Percentiles rank a stretch among this genome's conserved stretches.
Conservation (phyloP, 495 filamentous ascomycete species). For the Niebla homalea region DNA sequence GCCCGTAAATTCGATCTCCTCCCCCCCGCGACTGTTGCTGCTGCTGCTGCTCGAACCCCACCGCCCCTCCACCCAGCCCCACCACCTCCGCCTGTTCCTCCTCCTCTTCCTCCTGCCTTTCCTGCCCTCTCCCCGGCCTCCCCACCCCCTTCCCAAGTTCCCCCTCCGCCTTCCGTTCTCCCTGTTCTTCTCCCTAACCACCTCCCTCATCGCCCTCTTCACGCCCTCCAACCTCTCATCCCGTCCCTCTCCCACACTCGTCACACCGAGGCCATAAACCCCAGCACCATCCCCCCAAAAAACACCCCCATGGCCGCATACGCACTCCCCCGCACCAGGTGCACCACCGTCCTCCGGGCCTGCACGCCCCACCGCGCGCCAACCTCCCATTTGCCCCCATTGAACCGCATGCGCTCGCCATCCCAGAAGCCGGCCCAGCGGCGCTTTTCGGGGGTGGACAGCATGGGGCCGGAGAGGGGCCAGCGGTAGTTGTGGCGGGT, state of each 20-base stretch:
- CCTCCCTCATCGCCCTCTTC: background rate
- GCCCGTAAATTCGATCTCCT: background rate
- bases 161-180: background rate
- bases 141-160: background rate
- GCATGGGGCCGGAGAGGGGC: conserved; percentile 3
- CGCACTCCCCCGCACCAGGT: background rate
- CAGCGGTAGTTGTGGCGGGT: conserved; percentile 7
- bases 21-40: background rate
- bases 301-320: background rate
- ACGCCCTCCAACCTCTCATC: conserved; percentile 8
- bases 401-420: conserved; percentile 2
- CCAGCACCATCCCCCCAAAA: background rate
- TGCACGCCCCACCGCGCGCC: background rate
- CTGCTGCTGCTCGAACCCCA: background rate
- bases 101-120: conserved; percentile 1
- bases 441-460: background rate
- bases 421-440: conserved; percentile 10
- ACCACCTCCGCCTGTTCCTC: background rate
- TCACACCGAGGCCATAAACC: conserved; percentile 6
- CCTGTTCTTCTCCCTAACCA: background rate
- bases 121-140: conserved; percentile 5
- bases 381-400: background rate
- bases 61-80: background rate
- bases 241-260: conserved; percentile 2
- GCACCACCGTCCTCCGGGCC: background rate